phyloP scores from a whole-genome alignment of 179 eudicot genomes.

The Silene vulgaris region DNA sequence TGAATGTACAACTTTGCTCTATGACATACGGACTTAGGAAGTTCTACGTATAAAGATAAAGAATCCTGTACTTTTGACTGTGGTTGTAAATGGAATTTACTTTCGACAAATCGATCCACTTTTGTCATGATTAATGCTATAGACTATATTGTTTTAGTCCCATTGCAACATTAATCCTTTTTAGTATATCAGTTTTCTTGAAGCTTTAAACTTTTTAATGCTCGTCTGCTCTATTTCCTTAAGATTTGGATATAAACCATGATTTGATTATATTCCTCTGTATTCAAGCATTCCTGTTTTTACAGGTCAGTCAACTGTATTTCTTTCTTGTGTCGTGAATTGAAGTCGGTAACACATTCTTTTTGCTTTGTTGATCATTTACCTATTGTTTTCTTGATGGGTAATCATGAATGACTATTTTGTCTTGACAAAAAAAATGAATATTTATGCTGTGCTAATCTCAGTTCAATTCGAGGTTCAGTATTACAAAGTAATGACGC shows the following conservation, averaged over 20 bases:
- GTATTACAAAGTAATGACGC: neutral
- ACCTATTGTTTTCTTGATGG: neutral
- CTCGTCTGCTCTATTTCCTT: neutral
- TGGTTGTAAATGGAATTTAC: neutral
- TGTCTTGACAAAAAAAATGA: no score
- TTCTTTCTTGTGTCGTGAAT: conserved; percentile 3
- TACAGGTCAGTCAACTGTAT: neutral
- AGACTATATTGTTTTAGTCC: neutral
- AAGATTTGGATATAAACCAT: neutral
- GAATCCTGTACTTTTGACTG: no score
- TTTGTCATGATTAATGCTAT: neutral
- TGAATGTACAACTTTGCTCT: neutral
- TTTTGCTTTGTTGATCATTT: neutral
- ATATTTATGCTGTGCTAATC: no score
- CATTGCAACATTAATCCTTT: neutral
- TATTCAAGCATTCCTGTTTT: conserved; percentile 14
- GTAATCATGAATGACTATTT: no score
- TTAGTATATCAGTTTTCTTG: neutral
- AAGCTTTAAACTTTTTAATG: neutral
- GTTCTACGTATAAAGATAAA: no score
- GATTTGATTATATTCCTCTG: neutral
- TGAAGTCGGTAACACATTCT: neutral
- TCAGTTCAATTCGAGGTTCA: neutral
- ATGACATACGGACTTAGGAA: conserved; percentile 2
- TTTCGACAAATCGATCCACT: conserved; percentile 23